Conservation (phyloP, 1,284 basidiomycete genomes). For the Meira miltonrushii region DNA sequence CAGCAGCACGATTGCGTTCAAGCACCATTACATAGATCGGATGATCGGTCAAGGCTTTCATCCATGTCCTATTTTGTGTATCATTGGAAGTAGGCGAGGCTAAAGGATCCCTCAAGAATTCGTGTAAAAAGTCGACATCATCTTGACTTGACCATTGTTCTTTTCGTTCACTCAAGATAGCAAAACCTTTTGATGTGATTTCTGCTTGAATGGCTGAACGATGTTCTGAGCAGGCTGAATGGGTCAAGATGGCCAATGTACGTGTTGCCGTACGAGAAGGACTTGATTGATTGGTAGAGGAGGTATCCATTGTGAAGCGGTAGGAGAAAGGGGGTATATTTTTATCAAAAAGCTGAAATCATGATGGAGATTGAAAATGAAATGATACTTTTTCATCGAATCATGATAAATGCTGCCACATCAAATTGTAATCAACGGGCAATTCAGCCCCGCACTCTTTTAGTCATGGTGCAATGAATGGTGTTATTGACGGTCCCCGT, state of each 20-base stretch:
- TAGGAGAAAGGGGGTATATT: background rate
- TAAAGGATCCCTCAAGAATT: conserved; percentile 26
- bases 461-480: too few species aligned
- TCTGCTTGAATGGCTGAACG: conserved; percentile 19
- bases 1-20: conserved; percentile 13
- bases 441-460: too few species aligned
- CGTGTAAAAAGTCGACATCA: conserved; percentile 28
- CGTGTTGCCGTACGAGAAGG: conserved; percentile 11
- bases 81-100: conserved; percentile 7
- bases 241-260: conserved; percentile 20
- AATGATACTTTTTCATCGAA: too few species aligned
- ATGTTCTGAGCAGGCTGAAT: conserved; percentile 19
- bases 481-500: too few species aligned
- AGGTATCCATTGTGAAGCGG: background rate
- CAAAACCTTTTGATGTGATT: conserved; percentile 19
- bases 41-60: conserved; percentile 20
- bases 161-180: conserved; percentile 22
- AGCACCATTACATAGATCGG: conserved; percentile 24
- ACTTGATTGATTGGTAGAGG: too few species aligned
- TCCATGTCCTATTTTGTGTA: conserved; percentile 18
- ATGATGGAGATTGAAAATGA: too few species aligned
- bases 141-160: conserved; percentile 18
- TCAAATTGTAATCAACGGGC: too few species aligned
- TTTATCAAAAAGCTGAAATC: too few species aligned
- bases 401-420: too few species aligned